Evolutionary conservation across 768 basidiomycete genomes (phyloP).

Genomic region (Naematelia aurantialba): DNA sequence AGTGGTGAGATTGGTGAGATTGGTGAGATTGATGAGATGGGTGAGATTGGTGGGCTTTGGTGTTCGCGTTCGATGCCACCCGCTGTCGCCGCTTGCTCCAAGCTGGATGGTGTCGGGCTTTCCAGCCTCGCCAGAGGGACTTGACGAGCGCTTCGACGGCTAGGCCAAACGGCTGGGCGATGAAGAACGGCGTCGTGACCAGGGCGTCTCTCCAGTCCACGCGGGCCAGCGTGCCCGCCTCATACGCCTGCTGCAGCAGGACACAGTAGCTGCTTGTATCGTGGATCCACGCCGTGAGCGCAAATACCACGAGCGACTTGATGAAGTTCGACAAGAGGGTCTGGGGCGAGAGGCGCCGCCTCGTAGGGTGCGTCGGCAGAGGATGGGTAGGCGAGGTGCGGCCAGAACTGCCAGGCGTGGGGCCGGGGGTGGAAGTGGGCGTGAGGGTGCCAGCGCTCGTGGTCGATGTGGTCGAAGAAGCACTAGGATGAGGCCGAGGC

Average conservation of each 20-base stretch:
- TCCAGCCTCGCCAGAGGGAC: conserved; percentile 18
- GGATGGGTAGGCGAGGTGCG: conserved; percentile 27
- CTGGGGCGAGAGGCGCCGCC: conserved; percentile 1
- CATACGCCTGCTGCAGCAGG: conserved; percentile 4
- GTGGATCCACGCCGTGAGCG: conserved; percentile 32
- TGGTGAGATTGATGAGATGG: too few relatives aligned
- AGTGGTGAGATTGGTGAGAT: too few relatives aligned
- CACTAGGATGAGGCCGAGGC: conserved; percentile 12
- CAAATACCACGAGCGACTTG: conserved; percentile 40
- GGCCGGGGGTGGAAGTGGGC: not conserved
- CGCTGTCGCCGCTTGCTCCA: too few relatives aligned
- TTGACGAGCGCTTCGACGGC: conserved; percentile 34
- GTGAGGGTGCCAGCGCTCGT: not conserved
- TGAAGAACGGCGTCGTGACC: conserved; percentile 32
- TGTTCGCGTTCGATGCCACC: too few relatives aligned
- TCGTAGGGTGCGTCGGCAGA: conserved; percentile 11
- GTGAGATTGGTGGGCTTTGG: too few relatives aligned
- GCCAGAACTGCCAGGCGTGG: conserved; percentile 9
- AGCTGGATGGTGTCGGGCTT: conserved; percentile 1
- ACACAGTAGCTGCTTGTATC: conserved; percentile 23
- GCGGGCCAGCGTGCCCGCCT: not conserved
- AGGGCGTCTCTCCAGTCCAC: conserved; percentile 10
- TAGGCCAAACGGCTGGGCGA: conserved; percentile 36
- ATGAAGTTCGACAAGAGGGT: conserved; percentile 25
- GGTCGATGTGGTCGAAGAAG: not conserved